phyloP scores from a whole-genome alignment of 2,329 filamentous ascomycete genomes.

The Drechslerella dactyloides region DNA sequence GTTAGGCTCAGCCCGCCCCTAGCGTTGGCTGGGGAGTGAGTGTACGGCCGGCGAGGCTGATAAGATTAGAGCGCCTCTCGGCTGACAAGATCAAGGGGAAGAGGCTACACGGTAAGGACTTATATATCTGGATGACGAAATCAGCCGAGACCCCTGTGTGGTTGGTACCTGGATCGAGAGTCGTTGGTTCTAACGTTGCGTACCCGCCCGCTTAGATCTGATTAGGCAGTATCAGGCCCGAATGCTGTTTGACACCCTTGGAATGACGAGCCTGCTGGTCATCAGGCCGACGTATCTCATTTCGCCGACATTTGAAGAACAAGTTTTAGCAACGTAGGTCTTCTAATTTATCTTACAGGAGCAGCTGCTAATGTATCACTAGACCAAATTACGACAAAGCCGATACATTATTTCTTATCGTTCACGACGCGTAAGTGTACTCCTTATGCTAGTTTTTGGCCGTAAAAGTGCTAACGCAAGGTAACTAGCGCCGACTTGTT shows the following conservation, averaged over 20 bases:
- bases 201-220: constrained; percentile 64
- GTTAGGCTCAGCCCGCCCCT: neutral
- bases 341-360: neutral
- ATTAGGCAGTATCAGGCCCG: constrained; percentile 78
- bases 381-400: constrained; percentile 70
- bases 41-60: constrained; percentile 23
- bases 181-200: constrained; percentile 52
- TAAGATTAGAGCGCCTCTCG: constrained; percentile 46
- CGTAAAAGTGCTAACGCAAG: neutral
- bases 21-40: constrained; percentile 1
- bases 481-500: constrained; percentile 28
- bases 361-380: constrained; percentile 18
- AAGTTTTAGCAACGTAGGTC: constrained; percentile 76
- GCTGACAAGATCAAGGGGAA: constrained; percentile 40
- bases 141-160: neutral
- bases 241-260: constrained; percentile 72
- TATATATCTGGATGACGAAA: neutral
- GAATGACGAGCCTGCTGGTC: constrained; percentile 81
- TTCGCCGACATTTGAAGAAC: constrained; percentile 80
- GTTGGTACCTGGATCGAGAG: constrained; percentile 8
- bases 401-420: constrained; percentile 77
- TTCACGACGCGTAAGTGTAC: constrained; percentile 80
- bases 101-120: constrained; percentile 37
- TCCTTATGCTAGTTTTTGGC: neutral
- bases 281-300: constrained; percentile 69